Conservation (phyloP, 2,329 filamentous ascomycete species). For the Emericellopsis atlantica region DNA sequence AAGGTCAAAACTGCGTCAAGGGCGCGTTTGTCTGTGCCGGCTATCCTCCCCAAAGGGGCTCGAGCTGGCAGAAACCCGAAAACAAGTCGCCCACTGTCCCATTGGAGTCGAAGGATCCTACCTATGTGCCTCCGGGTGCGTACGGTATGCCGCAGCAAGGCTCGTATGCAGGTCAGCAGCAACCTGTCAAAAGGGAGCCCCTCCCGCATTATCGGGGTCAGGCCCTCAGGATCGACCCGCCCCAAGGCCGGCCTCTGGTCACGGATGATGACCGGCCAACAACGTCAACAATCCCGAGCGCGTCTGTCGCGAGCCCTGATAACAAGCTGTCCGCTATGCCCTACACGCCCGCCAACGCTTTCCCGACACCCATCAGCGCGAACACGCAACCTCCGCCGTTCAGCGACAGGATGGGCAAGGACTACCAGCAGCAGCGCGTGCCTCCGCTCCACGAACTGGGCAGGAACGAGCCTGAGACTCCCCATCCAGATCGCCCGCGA, state of each 20-base stretch:
- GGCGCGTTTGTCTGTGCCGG: conserved; percentile 87
- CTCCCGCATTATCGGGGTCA: conserved; percentile 49
- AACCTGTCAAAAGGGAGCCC: conserved; percentile 39
- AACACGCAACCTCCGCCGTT: conserved; percentile 30
- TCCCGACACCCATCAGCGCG: conserved; percentile 52
- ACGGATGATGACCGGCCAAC: conserved; percentile 46
- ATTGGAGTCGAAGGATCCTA: conserved; percentile 71
- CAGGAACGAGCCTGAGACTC: conserved; percentile 41
- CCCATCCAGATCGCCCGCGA: conserved; percentile 25
- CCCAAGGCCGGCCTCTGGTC: conserved; percentile 41
- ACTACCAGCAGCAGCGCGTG: conserved; percentile 39
- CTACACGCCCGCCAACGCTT: conserved; percentile 40
- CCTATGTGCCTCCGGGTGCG: conserved; percentile 46
- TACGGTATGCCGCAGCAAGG: conserved; percentile 46
- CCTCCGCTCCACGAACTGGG: conserved; percentile 48
- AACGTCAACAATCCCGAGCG: conserved; percentile 46
- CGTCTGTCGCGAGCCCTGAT: conserved; percentile 44
- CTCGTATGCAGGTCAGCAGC: conserved; percentile 18
- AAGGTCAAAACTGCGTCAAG: conserved; percentile 79
- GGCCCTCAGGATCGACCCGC: conserved; percentile 48
- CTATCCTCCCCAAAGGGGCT: conserved; percentile 68
- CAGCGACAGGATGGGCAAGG: conserved; percentile 38
- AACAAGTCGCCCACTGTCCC: conserved; percentile 56
- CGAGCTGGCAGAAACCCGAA: conserved; percentile 63
- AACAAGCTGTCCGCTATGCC: conserved; percentile 49